Evolutionary conservation across 2,329 filamentous ascomycete species (phyloP), one percentile per base, ranked within the genome.

Genomic region (Fusarium torreyae): DNA sequence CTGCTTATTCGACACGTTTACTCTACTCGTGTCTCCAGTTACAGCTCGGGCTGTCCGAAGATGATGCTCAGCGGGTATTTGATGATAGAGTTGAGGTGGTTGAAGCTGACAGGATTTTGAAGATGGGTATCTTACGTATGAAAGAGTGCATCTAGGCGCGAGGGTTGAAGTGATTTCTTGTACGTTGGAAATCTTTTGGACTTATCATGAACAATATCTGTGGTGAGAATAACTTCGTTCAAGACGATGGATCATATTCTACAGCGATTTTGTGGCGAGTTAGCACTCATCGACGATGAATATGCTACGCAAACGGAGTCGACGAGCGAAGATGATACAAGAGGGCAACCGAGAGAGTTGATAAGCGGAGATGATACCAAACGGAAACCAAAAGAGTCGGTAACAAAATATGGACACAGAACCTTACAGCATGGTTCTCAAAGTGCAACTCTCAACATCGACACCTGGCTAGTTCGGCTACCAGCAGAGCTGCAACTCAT

Each of bases 401-500:
- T 3, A 7, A 4, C 40, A 18, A 36, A 8, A 6, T 7, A 20
- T 13, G 15, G 22, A 13, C 6, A 6, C 7, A 31, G n/a, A 7
- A 7, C 1, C 2, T 14, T 3, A 1, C 26, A 15, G 3, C 7
- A 11, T 3, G 13, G 33, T 1, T 24, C 20, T 1, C 45, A 18
- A 11, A 15, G 22, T 6, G 17, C 4, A 1, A 6, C 20, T n/a
- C 15, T 9, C 2, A 66, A 66, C 11, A 14, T 6, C 28, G 18
- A 43, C 20, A 66, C 40, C 26, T 18, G 53, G 3, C 56, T 84
- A 6, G 69, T 82, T 36, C 74, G 73, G 26, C 76, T 85, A 0
- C 82, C 83, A 6, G 73, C 74, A 9, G 83, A 85, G 70, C 67
- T 85, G 7, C 81, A 83, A 53, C 72, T 83, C 43, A 72, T 79